phyloP scores from a whole-genome alignment of 495 filamentous ascomycete species.

The Penicillium subrubescens region DNA sequence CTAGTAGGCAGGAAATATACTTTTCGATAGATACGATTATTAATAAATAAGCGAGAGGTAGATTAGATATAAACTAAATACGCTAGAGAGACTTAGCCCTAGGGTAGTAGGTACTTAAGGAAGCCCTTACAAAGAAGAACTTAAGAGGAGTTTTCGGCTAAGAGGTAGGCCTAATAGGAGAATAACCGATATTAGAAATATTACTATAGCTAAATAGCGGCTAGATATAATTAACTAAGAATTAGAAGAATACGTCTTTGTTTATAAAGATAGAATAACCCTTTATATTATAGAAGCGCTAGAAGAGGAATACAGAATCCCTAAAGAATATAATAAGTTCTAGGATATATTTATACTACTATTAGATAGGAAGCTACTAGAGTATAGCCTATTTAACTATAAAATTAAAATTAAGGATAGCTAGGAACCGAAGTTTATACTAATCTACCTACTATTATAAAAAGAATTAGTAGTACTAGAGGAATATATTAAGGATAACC shows the following conservation, averaged over 20 bases:
- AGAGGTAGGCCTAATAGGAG: not conserved
- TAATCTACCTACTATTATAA: not conserved
- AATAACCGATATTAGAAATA: not conserved
- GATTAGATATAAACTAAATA: not conserved
- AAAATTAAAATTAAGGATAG: conserved; percentile 1
- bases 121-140: not conserved
- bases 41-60: not conserved
- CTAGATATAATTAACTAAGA: not conserved
- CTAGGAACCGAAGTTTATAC: not conserved
- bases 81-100: not conserved
- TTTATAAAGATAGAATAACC: not conserved
- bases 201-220: not conserved
- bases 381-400: not conserved
- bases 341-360: conserved; percentile 11
- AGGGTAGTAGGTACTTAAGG: not conserved
- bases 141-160: conserved; percentile 6
- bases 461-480: conserved; percentile 10
- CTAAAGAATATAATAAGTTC: not conserved
- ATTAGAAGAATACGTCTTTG: not conserved
- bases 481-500: conserved; percentile 2
- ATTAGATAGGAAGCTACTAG: conserved; percentile 13
- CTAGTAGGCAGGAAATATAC: not conserved
- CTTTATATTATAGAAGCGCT: not conserved
- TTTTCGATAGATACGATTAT: not conserved
- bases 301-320: conserved; percentile 1